Evolutionary conservation across 176 grass and related monocot genomes (phyloP).

Genomic region (Ensete ventricosum): DNA sequence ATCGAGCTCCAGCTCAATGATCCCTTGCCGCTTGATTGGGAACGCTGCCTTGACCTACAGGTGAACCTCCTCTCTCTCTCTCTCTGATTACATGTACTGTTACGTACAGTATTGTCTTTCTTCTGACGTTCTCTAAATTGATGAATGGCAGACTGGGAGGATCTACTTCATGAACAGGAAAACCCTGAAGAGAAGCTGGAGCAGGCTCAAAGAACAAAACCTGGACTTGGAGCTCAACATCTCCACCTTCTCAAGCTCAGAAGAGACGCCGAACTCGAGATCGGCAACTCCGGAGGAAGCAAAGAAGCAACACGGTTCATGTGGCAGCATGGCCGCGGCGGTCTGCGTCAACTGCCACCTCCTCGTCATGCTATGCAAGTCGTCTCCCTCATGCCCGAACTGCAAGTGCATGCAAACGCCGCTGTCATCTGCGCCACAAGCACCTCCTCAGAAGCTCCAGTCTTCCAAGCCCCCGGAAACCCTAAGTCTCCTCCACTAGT

Average conservation of each 20-base stretch:
- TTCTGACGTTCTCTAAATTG: constrained; percentile 7
- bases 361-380: constrained; percentile 76
- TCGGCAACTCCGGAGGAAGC: constrained; percentile 18
- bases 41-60: constrained; percentile 35
- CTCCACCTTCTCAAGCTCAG: constrained; percentile 21
- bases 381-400: constrained; percentile 74
- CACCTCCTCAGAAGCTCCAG: constrained; percentile 31
- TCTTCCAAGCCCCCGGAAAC: constrained; percentile 59
- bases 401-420: constrained; percentile 58
- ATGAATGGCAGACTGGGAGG: constrained; percentile 22
- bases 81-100: not conserved
- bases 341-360: constrained; percentile 80
- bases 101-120: not conserved
- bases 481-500: constrained; percentile 81
- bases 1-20: constrained; percentile 32
- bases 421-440: not conserved
- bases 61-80: constrained; percentile 22
- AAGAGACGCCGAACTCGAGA: not conserved
- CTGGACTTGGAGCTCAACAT: constrained; percentile 35
- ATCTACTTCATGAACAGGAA: constrained; percentile 37
- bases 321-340: constrained; percentile 62
- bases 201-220: constrained; percentile 23
- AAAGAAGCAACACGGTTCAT: constrained; percentile 16
- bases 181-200: constrained; percentile 32
- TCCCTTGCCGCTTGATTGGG: constrained; percentile 38